phyloP scores from a whole-genome alignment of 1,284 basidiomycete species.

The Cutaneotrichosporon daszewskae region DNA sequence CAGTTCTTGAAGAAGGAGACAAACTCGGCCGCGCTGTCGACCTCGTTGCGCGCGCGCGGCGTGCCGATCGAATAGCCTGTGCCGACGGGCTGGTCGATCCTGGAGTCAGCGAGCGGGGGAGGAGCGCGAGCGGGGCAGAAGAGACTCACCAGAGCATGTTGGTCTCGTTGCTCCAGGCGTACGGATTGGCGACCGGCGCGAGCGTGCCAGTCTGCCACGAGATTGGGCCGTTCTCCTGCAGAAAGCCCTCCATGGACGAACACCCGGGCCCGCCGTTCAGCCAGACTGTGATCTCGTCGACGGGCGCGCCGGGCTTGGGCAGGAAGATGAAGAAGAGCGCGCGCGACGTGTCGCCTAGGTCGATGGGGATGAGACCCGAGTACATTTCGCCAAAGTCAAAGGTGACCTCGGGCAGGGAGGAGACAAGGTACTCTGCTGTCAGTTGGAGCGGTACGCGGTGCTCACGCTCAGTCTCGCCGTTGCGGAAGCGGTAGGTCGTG shows the following conservation, averaged over 20 bases:
- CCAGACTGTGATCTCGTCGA: constrained; percentile 30
- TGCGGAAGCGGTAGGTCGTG: background rate
- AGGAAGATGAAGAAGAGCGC: constrained; percentile 24
- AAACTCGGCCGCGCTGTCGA: constrained; percentile 42
- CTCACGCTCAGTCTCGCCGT: constrained; percentile 5
- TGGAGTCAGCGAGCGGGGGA: too few relatives aligned
- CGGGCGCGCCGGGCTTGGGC: constrained; percentile 18
- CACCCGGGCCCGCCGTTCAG: constrained; percentile 48
- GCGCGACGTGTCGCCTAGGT: constrained; percentile 1
- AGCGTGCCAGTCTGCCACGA: constrained; percentile 63
- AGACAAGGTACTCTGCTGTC: constrained; percentile 18
- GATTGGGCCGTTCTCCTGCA: constrained; percentile 78
- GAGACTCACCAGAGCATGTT: constrained; percentile 28
- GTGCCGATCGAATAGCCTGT: constrained; percentile 72
- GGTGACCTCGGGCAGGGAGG: constrained; percentile 19
- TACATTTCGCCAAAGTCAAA: constrained; percentile 26
- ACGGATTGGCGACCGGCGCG: constrained; percentile 60
- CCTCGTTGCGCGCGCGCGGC: constrained; percentile 54
- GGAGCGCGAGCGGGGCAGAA: background rate
- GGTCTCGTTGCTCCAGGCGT: constrained; percentile 69
- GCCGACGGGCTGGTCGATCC: constrained; percentile 68
- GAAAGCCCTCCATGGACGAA: constrained; percentile 66
- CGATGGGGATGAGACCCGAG: constrained; percentile 20
- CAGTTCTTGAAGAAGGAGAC: constrained; percentile 23
- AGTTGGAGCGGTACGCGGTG: too few relatives aligned